These are phyloP conservation scores for Gossypium trilobum DNA, from an alignment of 441 rosid species.

Conservation along the genomic window DNA sequence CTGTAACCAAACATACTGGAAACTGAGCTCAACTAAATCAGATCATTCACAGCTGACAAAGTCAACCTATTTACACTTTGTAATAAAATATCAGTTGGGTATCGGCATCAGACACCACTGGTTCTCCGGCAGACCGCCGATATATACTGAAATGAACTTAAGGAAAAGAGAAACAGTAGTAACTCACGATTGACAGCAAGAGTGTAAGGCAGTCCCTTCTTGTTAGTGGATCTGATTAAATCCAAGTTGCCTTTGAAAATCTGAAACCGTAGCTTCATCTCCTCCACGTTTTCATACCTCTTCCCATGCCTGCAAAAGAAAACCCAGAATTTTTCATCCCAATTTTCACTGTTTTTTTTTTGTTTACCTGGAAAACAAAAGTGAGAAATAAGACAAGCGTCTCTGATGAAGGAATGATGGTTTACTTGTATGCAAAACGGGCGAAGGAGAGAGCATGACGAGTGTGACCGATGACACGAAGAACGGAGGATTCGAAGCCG, in stretches of 20 bases:
- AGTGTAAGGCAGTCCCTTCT: constrained; percentile 48
- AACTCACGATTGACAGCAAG: constrained; percentile 63
- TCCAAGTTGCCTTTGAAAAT: constrained; percentile 62
- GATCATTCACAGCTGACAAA: neutral
- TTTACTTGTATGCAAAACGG: constrained; percentile 66
- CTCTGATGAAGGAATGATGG: neutral
- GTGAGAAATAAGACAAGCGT: neutral
- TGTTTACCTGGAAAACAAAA: neutral
- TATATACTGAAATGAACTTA: neutral
- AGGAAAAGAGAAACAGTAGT: neutral
- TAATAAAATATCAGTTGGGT: neutral
- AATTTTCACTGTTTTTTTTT: neutral
- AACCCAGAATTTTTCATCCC: neutral
- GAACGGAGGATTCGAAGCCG: constrained; percentile 48
- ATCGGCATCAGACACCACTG: neutral
- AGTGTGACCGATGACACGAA: constrained; percentile 53
- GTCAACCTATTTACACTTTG: neutral
- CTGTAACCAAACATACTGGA: constrained; percentile 1
- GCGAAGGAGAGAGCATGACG: constrained; percentile 63
- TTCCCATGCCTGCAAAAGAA: constrained; percentile 44
- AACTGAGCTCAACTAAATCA: neutral
- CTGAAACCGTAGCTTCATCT: constrained; percentile 58
- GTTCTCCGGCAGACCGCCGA: no score
- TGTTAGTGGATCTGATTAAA: constrained; percentile 67
- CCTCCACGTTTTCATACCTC: constrained; percentile 53